Evolutionary conservation across 2,329 filamentous ascomycete species (phyloP).

Genomic region (Bipolaris zeicola): DNA sequence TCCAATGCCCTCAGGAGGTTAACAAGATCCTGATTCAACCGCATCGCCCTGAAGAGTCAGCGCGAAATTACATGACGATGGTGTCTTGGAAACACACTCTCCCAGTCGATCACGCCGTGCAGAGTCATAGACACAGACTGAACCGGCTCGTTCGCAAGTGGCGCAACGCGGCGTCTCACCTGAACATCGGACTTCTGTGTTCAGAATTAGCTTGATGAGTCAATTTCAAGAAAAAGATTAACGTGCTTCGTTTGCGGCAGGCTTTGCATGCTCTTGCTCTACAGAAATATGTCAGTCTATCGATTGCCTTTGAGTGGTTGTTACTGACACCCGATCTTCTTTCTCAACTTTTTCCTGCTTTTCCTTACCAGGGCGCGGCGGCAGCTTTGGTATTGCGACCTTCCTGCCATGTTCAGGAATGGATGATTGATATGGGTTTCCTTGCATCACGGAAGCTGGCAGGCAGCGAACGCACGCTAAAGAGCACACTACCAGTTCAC

Average conservation of each 20-base stretch:
- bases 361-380: conserved; percentile 7
- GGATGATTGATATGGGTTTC: neutral
- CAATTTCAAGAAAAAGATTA: neutral
- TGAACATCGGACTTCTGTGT: conserved; percentile 32
- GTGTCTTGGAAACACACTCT: conserved; percentile 17
- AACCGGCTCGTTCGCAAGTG: conserved; percentile 20
- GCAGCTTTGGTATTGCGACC: conserved; percentile 23
- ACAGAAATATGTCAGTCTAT: neutral
- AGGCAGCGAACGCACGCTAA: neutral
- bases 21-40: conserved; percentile 27
- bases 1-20: conserved; percentile 27
- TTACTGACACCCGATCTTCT: conserved; percentile 29
- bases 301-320: neutral
- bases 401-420: conserved; percentile 15
- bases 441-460: conserved; percentile 5
- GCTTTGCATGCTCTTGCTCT: conserved; percentile 32
- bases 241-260: conserved; percentile 31
- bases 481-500: neutral
- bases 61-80: neutral
- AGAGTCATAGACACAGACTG: conserved; percentile 31
- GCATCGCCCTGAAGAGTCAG: conserved; percentile 22
- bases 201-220: neutral
- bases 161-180: conserved; percentile 29
- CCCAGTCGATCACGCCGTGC: conserved; percentile 31
- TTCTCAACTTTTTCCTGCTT: conserved; percentile 8